phyloP scores from a whole-genome alignment of 2,329 filamentous ascomycete genomes.

The Polychaeton citri region DNA sequence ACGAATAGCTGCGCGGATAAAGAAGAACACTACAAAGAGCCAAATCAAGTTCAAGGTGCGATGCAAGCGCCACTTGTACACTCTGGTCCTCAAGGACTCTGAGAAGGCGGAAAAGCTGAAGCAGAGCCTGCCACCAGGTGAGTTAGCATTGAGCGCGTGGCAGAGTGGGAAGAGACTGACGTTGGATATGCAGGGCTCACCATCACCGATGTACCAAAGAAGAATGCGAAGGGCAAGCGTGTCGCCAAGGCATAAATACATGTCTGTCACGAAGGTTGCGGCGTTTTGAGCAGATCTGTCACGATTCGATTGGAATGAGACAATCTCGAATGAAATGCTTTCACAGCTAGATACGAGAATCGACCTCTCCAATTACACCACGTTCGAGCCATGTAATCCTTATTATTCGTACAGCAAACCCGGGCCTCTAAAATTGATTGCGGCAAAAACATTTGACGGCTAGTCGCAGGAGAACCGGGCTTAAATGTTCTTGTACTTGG shows the following conservation, averaged over 20 bases:
- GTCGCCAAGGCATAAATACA: conserved; percentile 19
- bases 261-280: background rate
- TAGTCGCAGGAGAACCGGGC: no score
- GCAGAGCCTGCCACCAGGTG: conserved; percentile 97
- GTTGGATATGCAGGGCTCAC: conserved; percentile 34
- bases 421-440: no score
- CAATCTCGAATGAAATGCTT: conserved; percentile 1
- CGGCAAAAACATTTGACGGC: no score
- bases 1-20: conserved; percentile 39
- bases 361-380: conserved; percentile 4
- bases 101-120: conserved; percentile 99
- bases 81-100: conserved; percentile 92
- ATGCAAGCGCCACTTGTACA: conserved; percentile 87
- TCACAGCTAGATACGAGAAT: conserved; percentile 1
- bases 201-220: conserved; percentile 48
- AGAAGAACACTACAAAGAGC: conserved; percentile 77
- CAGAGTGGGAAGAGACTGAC: background rate
- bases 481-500: no score
- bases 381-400: background rate
- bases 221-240: conserved; percentile 46
- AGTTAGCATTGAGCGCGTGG: conserved; percentile 20
- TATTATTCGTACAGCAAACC: no score
- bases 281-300: background rate
- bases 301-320: background rate
- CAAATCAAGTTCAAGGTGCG: conserved; percentile 99